Percentiles rank a stretch among this genome's conserved stretches.
Evolutionary conservation across 2,329 filamentous ascomycete species (phyloP).

Genomic region (Exophiala bonariae): DNA sequence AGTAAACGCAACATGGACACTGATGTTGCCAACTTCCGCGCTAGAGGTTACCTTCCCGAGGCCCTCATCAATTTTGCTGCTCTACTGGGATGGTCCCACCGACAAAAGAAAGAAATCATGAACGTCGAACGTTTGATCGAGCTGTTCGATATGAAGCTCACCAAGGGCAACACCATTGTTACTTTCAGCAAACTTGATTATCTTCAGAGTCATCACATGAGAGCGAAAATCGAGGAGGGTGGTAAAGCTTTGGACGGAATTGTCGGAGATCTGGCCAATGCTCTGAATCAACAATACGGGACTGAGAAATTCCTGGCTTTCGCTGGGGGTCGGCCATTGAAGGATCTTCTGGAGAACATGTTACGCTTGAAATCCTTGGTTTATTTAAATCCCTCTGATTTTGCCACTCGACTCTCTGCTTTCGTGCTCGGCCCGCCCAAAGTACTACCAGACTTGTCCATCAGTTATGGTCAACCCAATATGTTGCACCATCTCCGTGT

Average conservation of each 20-base stretch:
- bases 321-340: slow-evolving; percentile 34
- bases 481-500: slow-evolving; percentile 41
- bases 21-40: slow-evolving; percentile 58
- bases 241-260: slow-evolving; percentile 44
- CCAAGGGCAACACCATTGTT: slow-evolving; percentile 83
- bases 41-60: slow-evolving; percentile 62
- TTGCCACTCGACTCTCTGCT: slow-evolving; percentile 56
- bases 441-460: slow-evolving; percentile 18
- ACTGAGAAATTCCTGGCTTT: slow-evolving; percentile 17
- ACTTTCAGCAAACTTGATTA: slow-evolving; percentile 76
- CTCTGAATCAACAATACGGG: slow-evolving; percentile 23
- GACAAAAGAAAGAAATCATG: slow-evolving; percentile 67
- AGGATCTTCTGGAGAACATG: slow-evolving; percentile 52
- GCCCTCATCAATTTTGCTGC: slow-evolving; percentile 78
- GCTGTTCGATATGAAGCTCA: slow-evolving; percentile 82
- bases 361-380: slow-evolving; percentile 49
- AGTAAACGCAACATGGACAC: slow-evolving; percentile 80
- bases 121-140: slow-evolving; percentile 69
- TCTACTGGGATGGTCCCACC: slow-evolving; percentile 79
- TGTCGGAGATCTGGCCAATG: slow-evolving; percentile 31
- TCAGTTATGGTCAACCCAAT: slow-evolving; percentile 13
- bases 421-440: slow-evolving; percentile 53
- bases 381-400: slow-evolving; percentile 57
- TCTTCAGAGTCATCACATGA: slow-evolving; percentile 72
- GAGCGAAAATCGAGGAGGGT: slow-evolving; percentile 46